These are phyloP conservation scores for Scheffersomyces amazonensis DNA, from an alignment of 805 yeast genomes.

Conservation along the genomic window DNA sequence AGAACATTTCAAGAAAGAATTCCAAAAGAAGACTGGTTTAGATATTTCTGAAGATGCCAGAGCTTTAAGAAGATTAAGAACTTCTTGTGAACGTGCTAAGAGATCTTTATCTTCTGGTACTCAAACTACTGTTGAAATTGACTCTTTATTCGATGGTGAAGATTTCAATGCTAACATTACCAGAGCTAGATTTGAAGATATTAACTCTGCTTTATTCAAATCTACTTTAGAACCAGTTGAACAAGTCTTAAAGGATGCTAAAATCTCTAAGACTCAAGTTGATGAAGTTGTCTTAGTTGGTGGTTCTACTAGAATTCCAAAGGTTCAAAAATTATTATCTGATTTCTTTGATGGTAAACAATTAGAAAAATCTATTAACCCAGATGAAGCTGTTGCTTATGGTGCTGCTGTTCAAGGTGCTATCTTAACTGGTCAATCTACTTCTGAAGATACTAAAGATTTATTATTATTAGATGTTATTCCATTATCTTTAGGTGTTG, in stretches of 20 bases:
- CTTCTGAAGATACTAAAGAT: constrained; percentile 49
- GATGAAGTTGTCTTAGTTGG: constrained; percentile 50
- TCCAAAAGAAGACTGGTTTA: constrained; percentile 45
- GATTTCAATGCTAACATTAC: constrained; percentile 48
- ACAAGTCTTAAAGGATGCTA: constrained; percentile 48
- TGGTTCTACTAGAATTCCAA: constrained; percentile 53
- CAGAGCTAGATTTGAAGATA: constrained; percentile 51
- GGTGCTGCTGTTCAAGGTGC: constrained; percentile 54
- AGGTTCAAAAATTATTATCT: constrained; percentile 48
- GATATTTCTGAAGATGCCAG: constrained; percentile 47
- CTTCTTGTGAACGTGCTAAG: constrained; percentile 53
- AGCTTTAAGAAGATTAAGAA: constrained; percentile 51
- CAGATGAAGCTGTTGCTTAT: constrained; percentile 51
- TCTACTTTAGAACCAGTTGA: constrained; percentile 50
- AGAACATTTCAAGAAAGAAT: constrained; percentile 44
- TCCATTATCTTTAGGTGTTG: constrained; percentile 50
- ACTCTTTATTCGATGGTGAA: constrained; percentile 49
- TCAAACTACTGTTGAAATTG: constrained; percentile 49
- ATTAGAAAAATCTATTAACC: constrained; percentile 48
- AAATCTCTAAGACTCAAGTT: constrained; percentile 37
- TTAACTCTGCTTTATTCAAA: constrained; percentile 48
- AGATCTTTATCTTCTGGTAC: constrained; percentile 49
- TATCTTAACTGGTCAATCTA: constrained; percentile 48
- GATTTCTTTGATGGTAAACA: constrained; percentile 51
- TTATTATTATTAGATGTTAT: constrained; percentile 49